Evolutionary conservation across 371 early-diverging fungal species (phyloP).

Genomic region (Mucor irregularis): DNA sequence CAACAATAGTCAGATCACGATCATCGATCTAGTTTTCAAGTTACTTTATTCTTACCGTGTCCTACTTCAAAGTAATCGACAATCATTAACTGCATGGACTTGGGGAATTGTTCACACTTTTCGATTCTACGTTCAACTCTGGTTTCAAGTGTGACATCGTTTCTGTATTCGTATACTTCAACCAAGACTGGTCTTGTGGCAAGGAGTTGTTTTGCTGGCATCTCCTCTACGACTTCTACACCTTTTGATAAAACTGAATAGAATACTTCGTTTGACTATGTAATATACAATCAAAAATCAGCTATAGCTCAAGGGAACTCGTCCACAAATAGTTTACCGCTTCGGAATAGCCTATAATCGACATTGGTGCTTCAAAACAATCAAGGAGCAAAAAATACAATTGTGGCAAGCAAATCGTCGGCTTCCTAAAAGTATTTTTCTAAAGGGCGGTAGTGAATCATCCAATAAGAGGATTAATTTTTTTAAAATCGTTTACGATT

Average conservation of each 20-base stretch:
- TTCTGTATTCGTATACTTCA: conserved; percentile 18
- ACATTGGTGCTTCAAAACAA: background rate
- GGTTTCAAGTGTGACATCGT: conserved; percentile 14
- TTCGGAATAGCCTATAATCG: conserved; percentile 14
- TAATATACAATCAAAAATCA: background rate
- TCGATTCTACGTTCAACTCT: background rate
- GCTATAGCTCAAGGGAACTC: background rate
- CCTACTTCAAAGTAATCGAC: conserved; percentile 28
- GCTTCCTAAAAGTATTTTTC: too few relatives aligned
- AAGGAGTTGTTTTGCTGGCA: conserved; percentile 14
- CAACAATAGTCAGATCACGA: background rate
- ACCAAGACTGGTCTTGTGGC: conserved; percentile 14
- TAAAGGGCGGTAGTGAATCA: too few relatives aligned
- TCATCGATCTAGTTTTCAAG: background rate
- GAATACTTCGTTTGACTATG: conserved; percentile 1
- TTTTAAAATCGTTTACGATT: too few relatives aligned
- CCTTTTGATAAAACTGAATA: conserved; percentile 5
- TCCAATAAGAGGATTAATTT: too few relatives aligned
- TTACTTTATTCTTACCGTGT: conserved; percentile 2
- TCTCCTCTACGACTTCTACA: background rate
- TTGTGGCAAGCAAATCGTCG: too few relatives aligned
- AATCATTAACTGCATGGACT: conserved; percentile 18
- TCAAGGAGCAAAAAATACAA: too few relatives aligned
- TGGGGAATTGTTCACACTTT: conserved; percentile 1
- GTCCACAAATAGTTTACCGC: conserved; percentile 8